Evolutionary conservation across 768 basidiomycete genomes (phyloP).

Genomic region (Megacollybia marginata): DNA sequence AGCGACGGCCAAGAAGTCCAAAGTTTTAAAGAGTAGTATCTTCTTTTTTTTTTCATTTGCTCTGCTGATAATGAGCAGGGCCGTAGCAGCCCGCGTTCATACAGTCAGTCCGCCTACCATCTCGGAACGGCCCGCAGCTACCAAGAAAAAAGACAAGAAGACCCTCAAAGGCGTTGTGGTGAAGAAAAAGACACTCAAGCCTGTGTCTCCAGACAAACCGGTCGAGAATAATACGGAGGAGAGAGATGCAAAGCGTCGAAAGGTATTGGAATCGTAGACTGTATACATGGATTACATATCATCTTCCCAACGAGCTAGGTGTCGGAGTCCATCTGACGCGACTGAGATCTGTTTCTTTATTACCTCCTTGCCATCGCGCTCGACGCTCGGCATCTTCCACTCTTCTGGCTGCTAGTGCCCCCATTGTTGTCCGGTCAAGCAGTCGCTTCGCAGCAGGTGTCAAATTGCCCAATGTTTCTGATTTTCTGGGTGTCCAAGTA

Average conservation of each 20-base stretch:
- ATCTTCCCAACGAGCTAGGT: constrained; percentile 34
- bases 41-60: constrained; percentile 3
- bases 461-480: constrained; percentile 64
- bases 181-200: constrained; percentile 49
- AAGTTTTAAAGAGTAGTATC: constrained; percentile 62
- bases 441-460: constrained; percentile 83
- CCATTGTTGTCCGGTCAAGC: constrained; percentile 64
- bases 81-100: constrained; percentile 64
- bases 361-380: constrained; percentile 48
- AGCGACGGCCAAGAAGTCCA: constrained; percentile 75
- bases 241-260: constrained; percentile 54
- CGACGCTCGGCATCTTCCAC: constrained; percentile 60
- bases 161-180: constrained; percentile 73
- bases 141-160: constrained; percentile 61
- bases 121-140: constrained; percentile 21
- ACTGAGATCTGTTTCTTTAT: constrained; percentile 56
- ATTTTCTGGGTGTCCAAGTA: constrained; percentile 67
- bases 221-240: constrained; percentile 18
- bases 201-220: constrained; percentile 4
- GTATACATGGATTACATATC: background rate
- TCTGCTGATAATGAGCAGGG: constrained; percentile 26
- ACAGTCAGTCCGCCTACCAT: constrained; percentile 25
- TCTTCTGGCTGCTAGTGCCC: constrained; percentile 53
- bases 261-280: constrained; percentile 29
- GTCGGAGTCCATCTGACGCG: constrained; percentile 77